Conservation (phyloP, 78 protist genomes). For the Dictyostelium intermedium region DNA sequence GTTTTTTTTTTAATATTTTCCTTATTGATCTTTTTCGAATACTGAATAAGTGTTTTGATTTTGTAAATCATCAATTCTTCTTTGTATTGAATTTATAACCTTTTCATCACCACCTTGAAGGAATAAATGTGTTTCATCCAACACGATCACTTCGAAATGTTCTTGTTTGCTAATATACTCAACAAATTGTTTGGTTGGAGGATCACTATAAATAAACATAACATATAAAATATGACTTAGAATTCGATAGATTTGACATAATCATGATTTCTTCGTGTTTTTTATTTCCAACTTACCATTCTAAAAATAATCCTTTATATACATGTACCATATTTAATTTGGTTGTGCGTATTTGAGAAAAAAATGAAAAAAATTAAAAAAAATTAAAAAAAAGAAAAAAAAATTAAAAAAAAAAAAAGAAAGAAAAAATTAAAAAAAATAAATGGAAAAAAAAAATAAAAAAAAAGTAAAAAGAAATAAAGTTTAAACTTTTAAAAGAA, state of each 20-base stretch:
- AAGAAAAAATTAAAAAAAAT: not conserved
- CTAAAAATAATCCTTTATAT: conserved; percentile 56
- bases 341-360: not conserved
- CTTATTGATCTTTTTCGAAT: conserved; percentile 26
- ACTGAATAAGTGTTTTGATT: conserved; percentile 61
- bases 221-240: too few species aligned
- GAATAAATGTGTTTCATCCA: conserved; percentile 65
- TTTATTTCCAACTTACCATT: conserved; percentile 32
- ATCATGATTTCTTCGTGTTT: not conserved
- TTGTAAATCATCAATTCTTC: conserved; percentile 70
- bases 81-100: conserved; percentile 50
- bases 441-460: not conserved
- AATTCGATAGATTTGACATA: not conserved
- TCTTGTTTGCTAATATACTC: conserved; percentile 58
- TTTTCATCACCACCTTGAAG: conserved; percentile 58
- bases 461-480: too few species aligned
- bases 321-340: conserved; percentile 55
- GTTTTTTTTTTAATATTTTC: not conserved
- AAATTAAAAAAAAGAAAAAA: not conserved
- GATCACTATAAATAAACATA: conserved; percentile 73
- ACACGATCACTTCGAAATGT: conserved; percentile 40
- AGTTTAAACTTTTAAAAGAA: too few species aligned
- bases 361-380: not conserved
- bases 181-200: conserved; percentile 76
- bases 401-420: not conserved